These are phyloP conservation scores for Wickerhamiella qilinensis DNA, from an alignment of 805 yeast species.

Conservation along the genomic window DNA sequence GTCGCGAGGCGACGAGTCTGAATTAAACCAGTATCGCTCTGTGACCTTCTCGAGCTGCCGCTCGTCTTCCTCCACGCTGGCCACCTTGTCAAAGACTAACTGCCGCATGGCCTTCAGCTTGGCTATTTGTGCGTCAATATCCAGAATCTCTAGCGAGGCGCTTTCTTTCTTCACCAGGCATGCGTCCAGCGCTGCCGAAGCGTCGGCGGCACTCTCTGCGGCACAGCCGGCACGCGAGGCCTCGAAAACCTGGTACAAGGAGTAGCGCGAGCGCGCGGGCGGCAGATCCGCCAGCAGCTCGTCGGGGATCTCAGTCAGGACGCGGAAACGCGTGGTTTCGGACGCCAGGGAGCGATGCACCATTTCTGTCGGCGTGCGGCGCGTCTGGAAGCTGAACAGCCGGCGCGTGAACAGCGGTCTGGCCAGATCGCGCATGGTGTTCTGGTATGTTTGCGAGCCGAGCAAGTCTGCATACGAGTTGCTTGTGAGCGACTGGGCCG, in stretches of 20 bases:
- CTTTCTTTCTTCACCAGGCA: constrained; percentile 48
- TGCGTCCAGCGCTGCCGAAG: constrained; percentile 34
- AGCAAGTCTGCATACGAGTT: constrained; percentile 25
- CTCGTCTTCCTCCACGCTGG: constrained; percentile 45
- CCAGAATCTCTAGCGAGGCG: constrained; percentile 47
- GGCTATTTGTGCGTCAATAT: constrained; percentile 41
- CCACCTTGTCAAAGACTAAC: constrained; percentile 40
- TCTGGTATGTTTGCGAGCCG: constrained; percentile 24
- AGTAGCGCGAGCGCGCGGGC: constrained; percentile 22
- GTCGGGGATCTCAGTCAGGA: constrained; percentile 40
- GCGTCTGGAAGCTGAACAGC: constrained; percentile 19
- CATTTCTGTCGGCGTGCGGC: constrained; percentile 21
- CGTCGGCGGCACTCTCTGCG: constrained; percentile 24
- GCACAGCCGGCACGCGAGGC: constrained; percentile 38
- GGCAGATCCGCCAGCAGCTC: constrained; percentile 45
- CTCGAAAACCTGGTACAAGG: constrained; percentile 55
- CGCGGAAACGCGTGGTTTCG: constrained; percentile 30
- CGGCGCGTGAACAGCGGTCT: constrained; percentile 27
- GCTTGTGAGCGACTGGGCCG: constrained; percentile 22
- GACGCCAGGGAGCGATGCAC: constrained; percentile 17
- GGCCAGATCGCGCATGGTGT: constrained; percentile 30
- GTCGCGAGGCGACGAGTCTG: background rate
- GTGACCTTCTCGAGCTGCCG: constrained; percentile 31
- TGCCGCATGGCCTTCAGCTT: constrained; percentile 35
- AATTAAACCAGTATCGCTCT: background rate